Conservation (phyloP, 305 asterid species). For the Petunia hybrid region DNA sequence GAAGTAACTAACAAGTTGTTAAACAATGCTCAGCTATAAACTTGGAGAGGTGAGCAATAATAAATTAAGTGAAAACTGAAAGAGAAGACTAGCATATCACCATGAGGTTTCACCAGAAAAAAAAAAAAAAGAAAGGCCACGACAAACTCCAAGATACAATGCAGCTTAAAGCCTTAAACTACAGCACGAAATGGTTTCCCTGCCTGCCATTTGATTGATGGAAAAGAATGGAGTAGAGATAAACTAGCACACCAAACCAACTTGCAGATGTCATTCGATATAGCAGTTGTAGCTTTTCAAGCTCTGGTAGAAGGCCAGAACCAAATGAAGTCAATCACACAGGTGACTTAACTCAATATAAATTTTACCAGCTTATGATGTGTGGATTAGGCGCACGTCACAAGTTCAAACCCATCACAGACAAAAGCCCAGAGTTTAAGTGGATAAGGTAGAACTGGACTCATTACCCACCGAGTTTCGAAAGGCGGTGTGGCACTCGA, state of each 20-base stretch:
- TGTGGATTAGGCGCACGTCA: too few relatives aligned
- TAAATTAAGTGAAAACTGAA: neutral
- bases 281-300: slow-evolving; percentile 74
- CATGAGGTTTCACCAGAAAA: slow-evolving; percentile 46
- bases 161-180: slow-evolving; percentile 40
- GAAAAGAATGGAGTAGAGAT: slow-evolving; percentile 53
- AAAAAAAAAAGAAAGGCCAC: slow-evolving; percentile 27
- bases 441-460: too few relatives aligned
- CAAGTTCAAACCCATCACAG: too few relatives aligned
- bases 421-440: too few relatives aligned
- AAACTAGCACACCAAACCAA: slow-evolving; percentile 74
- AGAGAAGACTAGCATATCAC: slow-evolving; percentile 53
- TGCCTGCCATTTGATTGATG: slow-evolving; percentile 42
- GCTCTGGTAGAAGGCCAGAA: slow-evolving; percentile 53
- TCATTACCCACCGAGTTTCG: too few relatives aligned
- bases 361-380: too few relatives aligned
- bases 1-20: slow-evolving; percentile 32
- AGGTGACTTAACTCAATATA: neutral
- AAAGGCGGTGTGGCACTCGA: too few relatives aligned
- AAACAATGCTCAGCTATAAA: slow-evolving; percentile 32
- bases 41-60: slow-evolving; percentile 13
- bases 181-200: slow-evolving; percentile 34
- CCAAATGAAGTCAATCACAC: slow-evolving; percentile 20
- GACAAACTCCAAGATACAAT: slow-evolving; percentile 53
- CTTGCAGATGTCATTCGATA: slow-evolving; percentile 78